Evolutionary conservation across 352 stramenopile species (phyloP).

Genomic region (Phytopythium mirpurense): DNA sequence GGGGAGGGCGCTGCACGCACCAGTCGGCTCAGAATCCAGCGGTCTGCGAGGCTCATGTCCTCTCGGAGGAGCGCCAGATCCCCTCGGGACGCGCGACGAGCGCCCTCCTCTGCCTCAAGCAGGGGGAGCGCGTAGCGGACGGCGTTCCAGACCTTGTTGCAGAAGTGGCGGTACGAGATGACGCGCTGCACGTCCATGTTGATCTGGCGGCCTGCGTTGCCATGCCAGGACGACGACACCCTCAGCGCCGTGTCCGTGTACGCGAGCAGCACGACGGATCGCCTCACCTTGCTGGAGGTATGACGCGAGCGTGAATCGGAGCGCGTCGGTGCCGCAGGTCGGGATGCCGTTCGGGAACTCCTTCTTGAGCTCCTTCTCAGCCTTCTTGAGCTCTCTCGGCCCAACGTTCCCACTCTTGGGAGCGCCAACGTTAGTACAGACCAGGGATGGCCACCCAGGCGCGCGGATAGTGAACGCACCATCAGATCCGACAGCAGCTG

Average conservation of each 20-base stretch:
- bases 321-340: slow-evolving; percentile 96
- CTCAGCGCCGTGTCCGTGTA: background rate
- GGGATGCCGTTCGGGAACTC: slow-evolving; percentile 99
- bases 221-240: background rate
- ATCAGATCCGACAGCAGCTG: slow-evolving; percentile 91
- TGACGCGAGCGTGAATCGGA: slow-evolving; percentile 96
- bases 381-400: slow-evolving; percentile 92
- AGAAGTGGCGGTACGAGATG: slow-evolving; percentile 82
- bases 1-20: slow-evolving; percentile 12
- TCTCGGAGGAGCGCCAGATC: slow-evolving; percentile 26
- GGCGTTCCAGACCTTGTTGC: slow-evolving; percentile 89
- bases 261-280: too few relatives aligned
- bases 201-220: slow-evolving; percentile 60
- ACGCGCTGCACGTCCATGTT: slow-evolving; percentile 87
- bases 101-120: slow-evolving; percentile 16
- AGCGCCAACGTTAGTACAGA: background rate
- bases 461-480: slow-evolving; percentile 11
- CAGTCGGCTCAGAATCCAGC: slow-evolving; percentile 83
- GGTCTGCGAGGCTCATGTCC: slow-evolving; percentile 59
- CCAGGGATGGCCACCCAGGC: background rate
- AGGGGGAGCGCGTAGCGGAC: slow-evolving; percentile 72
- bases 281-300: slow-evolving; percentile 85
- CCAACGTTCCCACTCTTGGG: slow-evolving; percentile 53
- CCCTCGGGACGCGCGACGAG: background rate
- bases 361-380: slow-evolving; percentile 93